Percentiles rank a stretch among this genome's conserved stretches.
Conservation (phyloP, 768 basidiomycete genomes). For the Suillus sp. region DNA sequence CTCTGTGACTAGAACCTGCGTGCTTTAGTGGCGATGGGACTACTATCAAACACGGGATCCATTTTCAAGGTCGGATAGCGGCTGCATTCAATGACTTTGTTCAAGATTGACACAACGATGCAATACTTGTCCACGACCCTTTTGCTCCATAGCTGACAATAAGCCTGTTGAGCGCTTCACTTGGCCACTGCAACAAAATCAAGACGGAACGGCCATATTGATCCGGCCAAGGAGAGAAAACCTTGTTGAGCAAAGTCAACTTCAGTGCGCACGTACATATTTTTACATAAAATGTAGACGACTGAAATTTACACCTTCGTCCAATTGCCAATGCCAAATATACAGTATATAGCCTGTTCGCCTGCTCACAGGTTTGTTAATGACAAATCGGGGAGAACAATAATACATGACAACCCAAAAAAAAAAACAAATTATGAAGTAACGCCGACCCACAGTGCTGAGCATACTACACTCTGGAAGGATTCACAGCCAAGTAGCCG, state of each 20-base stretch:
- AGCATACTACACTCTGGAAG: conserved; percentile 45
- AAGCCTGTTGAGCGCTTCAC: neutral
- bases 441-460: neutral
- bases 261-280: neutral
- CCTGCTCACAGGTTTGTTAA: neutral
- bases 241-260: neutral
- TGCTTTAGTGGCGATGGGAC: neutral
- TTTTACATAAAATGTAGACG: neutral
- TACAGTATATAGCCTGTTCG: neutral
- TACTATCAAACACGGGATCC: neutral
- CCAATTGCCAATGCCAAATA: neutral
- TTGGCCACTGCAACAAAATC: conserved; percentile 15
- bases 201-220: neutral
- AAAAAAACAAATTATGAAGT: neutral
- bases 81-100: neutral
- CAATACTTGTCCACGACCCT: neutral
- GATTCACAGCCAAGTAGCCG: conserved; percentile 74
- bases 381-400: neutral
- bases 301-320: neutral
- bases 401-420: too few species aligned
- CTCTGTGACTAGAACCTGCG: neutral
- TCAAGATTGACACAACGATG: neutral
- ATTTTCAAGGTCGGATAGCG: neutral
- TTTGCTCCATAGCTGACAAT: neutral
- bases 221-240: neutral